These are phyloP conservation scores for Alloascoidea africana DNA, from an alignment of 805 yeast genomes.

Conservation along the genomic window DNA sequence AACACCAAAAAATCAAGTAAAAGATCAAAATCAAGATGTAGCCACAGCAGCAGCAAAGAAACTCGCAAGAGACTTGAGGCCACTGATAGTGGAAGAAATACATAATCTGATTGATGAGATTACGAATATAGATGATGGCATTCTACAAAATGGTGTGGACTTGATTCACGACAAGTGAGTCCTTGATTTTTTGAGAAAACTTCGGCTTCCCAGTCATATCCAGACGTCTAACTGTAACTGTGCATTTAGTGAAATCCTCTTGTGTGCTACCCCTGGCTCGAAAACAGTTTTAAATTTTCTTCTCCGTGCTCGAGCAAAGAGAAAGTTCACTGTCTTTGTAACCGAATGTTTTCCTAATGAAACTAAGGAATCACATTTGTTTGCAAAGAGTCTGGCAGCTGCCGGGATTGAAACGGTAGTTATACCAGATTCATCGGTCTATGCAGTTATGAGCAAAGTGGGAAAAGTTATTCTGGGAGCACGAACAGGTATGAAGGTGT, in stretches of 20 bases:
- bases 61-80: slow-evolving; percentile 51
- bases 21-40: slow-evolving; percentile 7
- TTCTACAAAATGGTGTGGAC: slow-evolving; percentile 83
- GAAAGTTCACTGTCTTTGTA: slow-evolving; percentile 83
- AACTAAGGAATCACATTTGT: slow-evolving; percentile 57
- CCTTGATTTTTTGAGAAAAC: too few relatives aligned
- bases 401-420: slow-evolving; percentile 83
- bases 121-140: slow-evolving; percentile 75
- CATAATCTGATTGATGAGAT: slow-evolving; percentile 88
- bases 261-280: slow-evolving; percentile 93
- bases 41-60: slow-evolving; percentile 14
- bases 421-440: slow-evolving; percentile 84
- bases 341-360: slow-evolving; percentile 90
- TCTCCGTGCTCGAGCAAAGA: slow-evolving; percentile 72
- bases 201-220: too few relatives aligned
- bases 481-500: slow-evolving; percentile 31
- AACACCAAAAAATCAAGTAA: slow-evolving; percentile 8
- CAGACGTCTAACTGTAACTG: too few relatives aligned
- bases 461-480: slow-evolving; percentile 94
- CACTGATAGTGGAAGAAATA: slow-evolving; percentile 82
- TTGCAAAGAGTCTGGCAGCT: slow-evolving; percentile 66
- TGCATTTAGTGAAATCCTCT: slow-evolving; percentile 23
- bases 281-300: slow-evolving; percentile 79
- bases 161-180: slow-evolving; percentile 87
- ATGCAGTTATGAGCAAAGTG: slow-evolving; percentile 93